A percentile compares a stretch with the other conserved stretches of the same genome.
Evolutionary conservation across 495 filamentous ascomycete genomes (phyloP).

Genomic region (Penicillium diatomitis): DNA sequence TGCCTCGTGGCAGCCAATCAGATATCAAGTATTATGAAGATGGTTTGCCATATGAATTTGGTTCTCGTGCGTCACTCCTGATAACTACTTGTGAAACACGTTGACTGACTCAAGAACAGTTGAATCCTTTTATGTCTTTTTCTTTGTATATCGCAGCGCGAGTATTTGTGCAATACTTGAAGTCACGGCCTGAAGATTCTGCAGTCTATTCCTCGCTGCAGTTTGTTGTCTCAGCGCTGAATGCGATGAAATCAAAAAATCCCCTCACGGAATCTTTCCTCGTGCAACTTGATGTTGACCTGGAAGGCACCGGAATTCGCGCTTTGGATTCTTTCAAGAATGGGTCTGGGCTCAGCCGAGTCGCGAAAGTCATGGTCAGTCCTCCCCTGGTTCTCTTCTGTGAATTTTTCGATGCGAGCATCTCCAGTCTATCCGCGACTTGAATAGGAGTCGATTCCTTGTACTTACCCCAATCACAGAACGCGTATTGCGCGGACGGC

Average conservation of each 20-base stretch:
- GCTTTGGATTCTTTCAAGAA: constrained; percentile 7
- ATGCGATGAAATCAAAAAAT: constrained; percentile 77
- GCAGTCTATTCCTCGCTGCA: constrained; percentile 75
- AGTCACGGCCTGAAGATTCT: constrained; percentile 75
- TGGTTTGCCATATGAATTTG: constrained; percentile 85
- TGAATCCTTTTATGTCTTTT: constrained; percentile 95
- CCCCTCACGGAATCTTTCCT: constrained; percentile 93
- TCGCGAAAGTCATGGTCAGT: constrained; percentile 11
- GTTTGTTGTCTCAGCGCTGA: constrained; percentile 84
- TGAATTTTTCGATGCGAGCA: not conserved
- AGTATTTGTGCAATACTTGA: constrained; percentile 93
- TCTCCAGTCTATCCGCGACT: too few species aligned
- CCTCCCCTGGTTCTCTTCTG: not conserved
- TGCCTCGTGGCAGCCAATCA: constrained; percentile 92
- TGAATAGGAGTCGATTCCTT: too few species aligned
- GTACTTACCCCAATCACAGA: not conserved
- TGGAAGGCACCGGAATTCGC: constrained; percentile 52
- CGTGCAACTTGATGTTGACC: constrained; percentile 85
- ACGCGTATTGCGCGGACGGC: constrained; percentile 2
- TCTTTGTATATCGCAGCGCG: constrained; percentile 90
- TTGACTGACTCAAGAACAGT: constrained; percentile 40
- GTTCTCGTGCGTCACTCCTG: constrained; percentile 52
- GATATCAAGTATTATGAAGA: constrained; percentile 93
- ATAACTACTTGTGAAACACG: not conserved
- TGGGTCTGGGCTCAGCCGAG: not conserved